A percentile compares a stretch with the other conserved stretches of the same genome.
These are phyloP conservation scores for Silene conica DNA, from an alignment of 148 eudicot genomes.

Conservation along the genomic window DNA sequence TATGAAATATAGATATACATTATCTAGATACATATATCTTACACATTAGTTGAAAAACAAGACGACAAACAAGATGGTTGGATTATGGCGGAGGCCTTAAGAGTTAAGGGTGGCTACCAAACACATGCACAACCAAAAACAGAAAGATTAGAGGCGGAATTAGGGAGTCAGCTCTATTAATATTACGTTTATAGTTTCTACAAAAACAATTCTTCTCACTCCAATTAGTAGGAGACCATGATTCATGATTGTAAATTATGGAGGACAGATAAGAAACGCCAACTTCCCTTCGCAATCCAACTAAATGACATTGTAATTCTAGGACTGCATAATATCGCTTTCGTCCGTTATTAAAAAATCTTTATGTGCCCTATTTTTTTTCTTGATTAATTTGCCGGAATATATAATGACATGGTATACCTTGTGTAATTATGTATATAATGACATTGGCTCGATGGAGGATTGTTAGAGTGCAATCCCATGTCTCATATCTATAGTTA, in stretches of 20 bases:
- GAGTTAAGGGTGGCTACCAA: not conserved
- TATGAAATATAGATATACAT: too few relatives aligned
- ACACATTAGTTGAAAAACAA: too few relatives aligned
- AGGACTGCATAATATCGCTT: not conserved
- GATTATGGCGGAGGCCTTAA: not conserved
- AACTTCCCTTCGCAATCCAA: conserved; percentile 6
- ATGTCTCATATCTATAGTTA: too few relatives aligned
- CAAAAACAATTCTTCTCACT: not conserved
- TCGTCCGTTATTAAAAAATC: too few relatives aligned
- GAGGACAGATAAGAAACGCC: not conserved
- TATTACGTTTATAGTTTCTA: not conserved
- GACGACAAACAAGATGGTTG: too few relatives aligned
- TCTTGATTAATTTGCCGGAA: too few relatives aligned
- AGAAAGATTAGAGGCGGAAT: not conserved
- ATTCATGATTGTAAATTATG: not conserved
- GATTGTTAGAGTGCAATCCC: too few relatives aligned
- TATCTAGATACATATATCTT: too few relatives aligned
- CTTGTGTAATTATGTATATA: too few relatives aligned
- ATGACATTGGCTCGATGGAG: too few relatives aligned
- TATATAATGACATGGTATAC: too few relatives aligned
- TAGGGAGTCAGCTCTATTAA: not conserved
- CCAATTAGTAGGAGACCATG: conserved; percentile 10
- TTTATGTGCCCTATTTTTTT: too few relatives aligned
- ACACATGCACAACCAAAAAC: conserved; percentile 1
- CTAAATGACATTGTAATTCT: not conserved